Percentiles rank a stretch among this genome's conserved stretches.
Evolutionary conservation across 441 rosid species (phyloP).

Genomic region (Sinapis alba): DNA sequence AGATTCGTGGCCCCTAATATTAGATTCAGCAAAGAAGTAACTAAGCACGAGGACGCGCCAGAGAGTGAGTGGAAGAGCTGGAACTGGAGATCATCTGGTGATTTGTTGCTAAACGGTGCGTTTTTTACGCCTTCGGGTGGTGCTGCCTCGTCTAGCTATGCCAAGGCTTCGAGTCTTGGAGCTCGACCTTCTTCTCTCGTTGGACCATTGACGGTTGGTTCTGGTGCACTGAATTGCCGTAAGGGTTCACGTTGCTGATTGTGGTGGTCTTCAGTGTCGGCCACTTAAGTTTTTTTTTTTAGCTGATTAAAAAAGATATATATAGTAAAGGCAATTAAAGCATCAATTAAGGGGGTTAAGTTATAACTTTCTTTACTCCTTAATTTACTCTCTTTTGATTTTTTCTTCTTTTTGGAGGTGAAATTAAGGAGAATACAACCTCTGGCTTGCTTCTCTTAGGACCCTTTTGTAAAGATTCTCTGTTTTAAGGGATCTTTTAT

Average conservation of each 20-base stretch:
- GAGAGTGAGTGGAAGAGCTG: constrained; percentile 61
- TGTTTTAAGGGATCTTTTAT: constrained; percentile 31
- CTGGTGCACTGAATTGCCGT: constrained; percentile 62
- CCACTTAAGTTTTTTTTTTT: background rate
- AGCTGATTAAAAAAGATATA: background rate
- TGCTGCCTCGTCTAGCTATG: constrained; percentile 65
- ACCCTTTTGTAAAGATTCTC: constrained; percentile 29
- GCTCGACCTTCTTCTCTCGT: constrained; percentile 67
- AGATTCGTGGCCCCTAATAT: constrained; percentile 58
- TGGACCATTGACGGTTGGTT: constrained; percentile 49
- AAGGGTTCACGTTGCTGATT: constrained; percentile 64
- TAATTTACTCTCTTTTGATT: constrained; percentile 8
- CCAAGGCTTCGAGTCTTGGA: constrained; percentile 67
- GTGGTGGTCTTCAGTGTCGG: constrained; percentile 8
- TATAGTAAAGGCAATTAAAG: constrained; percentile 35
- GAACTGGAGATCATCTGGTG: constrained; percentile 77
- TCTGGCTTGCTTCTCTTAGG: constrained; percentile 32
- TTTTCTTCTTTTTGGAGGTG: background rate
- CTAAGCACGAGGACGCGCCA: constrained; percentile 71
- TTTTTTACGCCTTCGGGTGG: constrained; percentile 65
- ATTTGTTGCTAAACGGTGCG: constrained; percentile 65
- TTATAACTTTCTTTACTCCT: constrained; percentile 10
- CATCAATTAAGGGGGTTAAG: constrained; percentile 31
- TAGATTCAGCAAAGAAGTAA: constrained; percentile 72
- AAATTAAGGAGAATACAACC: constrained; percentile 37